phyloP scores from a whole-genome alignment of 1,284 basidiomycete species.

The Ustilago nuda region DNA sequence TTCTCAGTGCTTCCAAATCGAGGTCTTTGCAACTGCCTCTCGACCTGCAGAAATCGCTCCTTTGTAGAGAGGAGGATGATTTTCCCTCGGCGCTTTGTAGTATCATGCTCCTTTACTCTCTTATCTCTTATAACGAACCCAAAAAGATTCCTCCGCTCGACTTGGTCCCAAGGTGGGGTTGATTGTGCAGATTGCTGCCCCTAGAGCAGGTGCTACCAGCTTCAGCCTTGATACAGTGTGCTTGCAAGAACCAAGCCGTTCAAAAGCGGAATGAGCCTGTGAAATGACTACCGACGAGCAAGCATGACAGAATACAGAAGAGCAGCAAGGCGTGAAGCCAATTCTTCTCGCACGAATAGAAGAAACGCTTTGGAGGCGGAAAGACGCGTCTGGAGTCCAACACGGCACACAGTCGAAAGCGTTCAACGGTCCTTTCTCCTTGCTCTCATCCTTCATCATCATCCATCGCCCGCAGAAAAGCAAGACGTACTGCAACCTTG shows the following conservation, averaged over 20 bases:
- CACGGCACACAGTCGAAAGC: not conserved
- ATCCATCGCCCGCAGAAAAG: not conserved
- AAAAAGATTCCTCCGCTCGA: slow-evolving; percentile 3
- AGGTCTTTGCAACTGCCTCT: not conserved
- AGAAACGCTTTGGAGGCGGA: not conserved
- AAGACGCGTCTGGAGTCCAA: slow-evolving; percentile 1
- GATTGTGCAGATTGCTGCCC: not conserved
- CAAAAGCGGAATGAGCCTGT: not conserved
- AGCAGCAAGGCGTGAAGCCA: not conserved
- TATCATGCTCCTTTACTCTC: slow-evolving; percentile 7
- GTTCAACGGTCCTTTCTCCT: no score
- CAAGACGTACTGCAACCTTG: no score
- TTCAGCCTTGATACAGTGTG: no score
- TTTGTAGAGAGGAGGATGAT: not conserved
- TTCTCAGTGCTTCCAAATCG: not conserved
- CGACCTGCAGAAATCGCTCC: not conserved
- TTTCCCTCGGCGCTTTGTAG: not conserved
- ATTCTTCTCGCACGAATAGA: not conserved
- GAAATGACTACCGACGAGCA: not conserved
- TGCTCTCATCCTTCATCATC: not conserved
- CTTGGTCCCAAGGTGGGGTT: not conserved
- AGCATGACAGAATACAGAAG: not conserved
- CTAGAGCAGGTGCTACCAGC: no score
- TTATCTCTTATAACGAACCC: not conserved
- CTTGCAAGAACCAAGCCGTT: no score